Base-by-base conservation (phyloP, 1,284 basidiomycete genomes). In the Ustilago loliicola region DNA sequence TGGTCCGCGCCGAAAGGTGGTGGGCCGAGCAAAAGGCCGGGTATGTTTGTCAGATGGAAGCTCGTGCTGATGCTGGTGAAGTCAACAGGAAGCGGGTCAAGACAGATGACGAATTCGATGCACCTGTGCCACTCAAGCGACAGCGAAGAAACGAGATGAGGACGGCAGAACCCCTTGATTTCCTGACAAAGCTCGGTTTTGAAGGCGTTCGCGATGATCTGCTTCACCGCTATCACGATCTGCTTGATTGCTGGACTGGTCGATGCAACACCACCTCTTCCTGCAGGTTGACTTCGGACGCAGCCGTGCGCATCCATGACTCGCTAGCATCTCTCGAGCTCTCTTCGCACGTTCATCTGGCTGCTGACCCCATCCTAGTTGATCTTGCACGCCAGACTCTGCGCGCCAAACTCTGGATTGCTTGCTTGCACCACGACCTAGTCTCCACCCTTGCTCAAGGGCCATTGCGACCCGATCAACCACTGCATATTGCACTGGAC, bases 1-100 rank as follows among this genome's bases (percentile, higher is more conserved):
- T 82, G 36, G 79, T 72, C 21, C 71, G 77, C 9, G 72, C 76
- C 1, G 80, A 82, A 47, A 27, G 68, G 68, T 81, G 72, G 75
- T 77, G 75, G 75, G 61, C 66, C 17, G 34, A 55, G 32, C 61
- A 71, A 32, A 59, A 42, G 29, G 36, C 29, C 3, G 61, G 53
- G 1, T 77, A 77, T 42, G 53, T 61, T 13, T 62, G 71, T 54
- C 75, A 77, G 61, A 64, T 77, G 63, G 66, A 67, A 17, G 52
- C 52, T 11, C 27, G 27, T 11, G 21, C 58, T 29, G 55, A 15
- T 15, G 50, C 4, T 3, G 27, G 11, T 13, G 19, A 23, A 8
- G 8, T 23, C 11, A 52, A 30, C 30, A 32, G 54, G 21, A 72
- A 72, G 25, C 48, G 70, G 13, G 48, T 47, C 58, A 54, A 61